Conservation (phyloP, 2,329 filamentous ascomycete species). For the Arthrobotrys entomopaga region DNA sequence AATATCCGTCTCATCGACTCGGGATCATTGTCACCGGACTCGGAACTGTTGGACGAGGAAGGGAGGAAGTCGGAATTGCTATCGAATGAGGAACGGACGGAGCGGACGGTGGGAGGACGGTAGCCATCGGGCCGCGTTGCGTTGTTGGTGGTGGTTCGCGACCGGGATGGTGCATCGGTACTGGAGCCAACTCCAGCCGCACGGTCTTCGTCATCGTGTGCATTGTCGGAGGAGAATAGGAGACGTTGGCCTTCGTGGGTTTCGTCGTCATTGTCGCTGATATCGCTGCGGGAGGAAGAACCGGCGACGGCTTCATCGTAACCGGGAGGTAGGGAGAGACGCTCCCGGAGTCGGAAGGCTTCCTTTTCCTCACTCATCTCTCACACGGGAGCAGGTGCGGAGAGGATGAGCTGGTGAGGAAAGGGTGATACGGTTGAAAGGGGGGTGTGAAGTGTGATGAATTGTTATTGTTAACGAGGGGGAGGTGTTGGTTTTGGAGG, state of each 20-base stretch:
- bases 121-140: slow-evolving; percentile 66
- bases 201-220: slow-evolving; percentile 20
- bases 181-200: slow-evolving; percentile 15
- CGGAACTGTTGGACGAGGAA: slow-evolving; percentile 62
- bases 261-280: slow-evolving; percentile 54
- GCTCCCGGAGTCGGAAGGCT: slow-evolving; percentile 54
- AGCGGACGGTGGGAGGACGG: slow-evolving; percentile 43
- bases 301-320: slow-evolving; percentile 53
- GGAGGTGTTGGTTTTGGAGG: background rate
- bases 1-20: slow-evolving; percentile 68
- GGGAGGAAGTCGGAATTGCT: slow-evolving; percentile 68
- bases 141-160: slow-evolving; percentile 40
- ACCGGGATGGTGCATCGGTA: slow-evolving; percentile 15
- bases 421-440: background rate
- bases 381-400: slow-evolving; percentile 3
- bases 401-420: background rate
- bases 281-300: slow-evolving; percentile 41
- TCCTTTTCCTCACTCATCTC: slow-evolving; percentile 55
- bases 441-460: background rate
- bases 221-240: slow-evolving; percentile 45
- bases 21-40: slow-evolving; percentile 61
- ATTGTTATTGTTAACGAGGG: background rate
- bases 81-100: slow-evolving; percentile 53
- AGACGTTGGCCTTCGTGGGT: slow-evolving; percentile 43
- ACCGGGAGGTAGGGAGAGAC: slow-evolving; percentile 50